Conservation (phyloP, 441 rosid genomes). For the Adansonia grandidieri region DNA sequence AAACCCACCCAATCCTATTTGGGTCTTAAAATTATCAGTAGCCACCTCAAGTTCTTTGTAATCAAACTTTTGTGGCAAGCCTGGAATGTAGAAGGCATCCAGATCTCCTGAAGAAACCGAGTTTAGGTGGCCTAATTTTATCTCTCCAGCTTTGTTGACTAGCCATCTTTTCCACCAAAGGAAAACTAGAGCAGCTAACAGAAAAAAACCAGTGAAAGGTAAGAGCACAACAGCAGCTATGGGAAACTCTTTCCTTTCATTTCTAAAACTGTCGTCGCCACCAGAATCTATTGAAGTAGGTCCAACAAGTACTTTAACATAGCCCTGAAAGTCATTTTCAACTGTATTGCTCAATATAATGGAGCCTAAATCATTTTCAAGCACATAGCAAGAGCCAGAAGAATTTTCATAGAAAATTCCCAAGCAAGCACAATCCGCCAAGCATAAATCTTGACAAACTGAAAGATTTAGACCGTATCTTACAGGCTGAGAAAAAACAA, state of each 20-base stretch:
- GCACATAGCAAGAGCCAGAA: slow-evolving; percentile 65
- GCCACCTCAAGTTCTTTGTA: slow-evolving; percentile 76
- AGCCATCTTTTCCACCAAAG: slow-evolving; percentile 66
- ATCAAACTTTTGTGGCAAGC: slow-evolving; percentile 77
- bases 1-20: slow-evolving; percentile 84
- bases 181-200: slow-evolving; percentile 46
- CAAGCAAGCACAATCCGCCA: slow-evolving; percentile 65
- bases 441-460: slow-evolving; percentile 66
- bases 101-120: slow-evolving; percentile 63
- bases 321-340: slow-evolving; percentile 46
- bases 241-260: slow-evolving; percentile 48
- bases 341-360: slow-evolving; percentile 40
- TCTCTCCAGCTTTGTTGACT: slow-evolving; percentile 33
- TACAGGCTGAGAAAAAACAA: slow-evolving; percentile 53
- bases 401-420: slow-evolving; percentile 68
- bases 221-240: slow-evolving; percentile 63
- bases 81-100: slow-evolving; percentile 77
- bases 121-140: slow-evolving; percentile 37
- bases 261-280: slow-evolving; percentile 18
- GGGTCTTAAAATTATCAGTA: slow-evolving; percentile 69
- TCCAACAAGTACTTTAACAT: slow-evolving; percentile 53
- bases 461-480: slow-evolving; percentile 49
- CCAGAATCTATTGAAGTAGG: slow-evolving; percentile 30
- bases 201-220: slow-evolving; percentile 54
- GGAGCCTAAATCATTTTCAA: slow-evolving; percentile 69